Evolutionary conservation across 257 asterid genomes (phyloP).

Genomic region (Euphrasia confusa): DNA sequence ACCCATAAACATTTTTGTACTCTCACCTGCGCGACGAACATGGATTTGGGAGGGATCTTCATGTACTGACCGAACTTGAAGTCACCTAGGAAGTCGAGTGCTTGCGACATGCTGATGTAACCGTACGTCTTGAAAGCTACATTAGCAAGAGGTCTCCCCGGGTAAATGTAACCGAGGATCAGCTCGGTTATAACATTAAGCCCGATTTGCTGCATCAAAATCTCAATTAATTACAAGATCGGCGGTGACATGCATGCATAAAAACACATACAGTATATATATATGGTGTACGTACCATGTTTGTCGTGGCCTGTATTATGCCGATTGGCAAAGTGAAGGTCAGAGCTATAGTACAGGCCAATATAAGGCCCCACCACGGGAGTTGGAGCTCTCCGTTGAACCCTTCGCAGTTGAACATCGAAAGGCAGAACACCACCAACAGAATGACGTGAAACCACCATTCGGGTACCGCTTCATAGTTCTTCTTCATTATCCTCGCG

Average conservation of each 20-base stretch:
- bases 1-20: no score
- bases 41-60: slow-evolving; percentile 83
- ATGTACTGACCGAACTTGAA: slow-evolving; percentile 78
- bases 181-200: slow-evolving; percentile 64
- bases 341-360: slow-evolving; percentile 49
- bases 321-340: slow-evolving; percentile 71
- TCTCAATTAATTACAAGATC: not conserved
- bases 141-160: slow-evolving; percentile 72
- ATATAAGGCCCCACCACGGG: slow-evolving; percentile 79
- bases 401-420: slow-evolving; percentile 48
- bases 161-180: slow-evolving; percentile 58
- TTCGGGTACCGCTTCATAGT: slow-evolving; percentile 48
- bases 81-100: slow-evolving; percentile 48
- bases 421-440: slow-evolving; percentile 29
- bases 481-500: slow-evolving; percentile 55
- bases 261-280: no score
- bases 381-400: slow-evolving; percentile 56
- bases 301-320: slow-evolving; percentile 64
- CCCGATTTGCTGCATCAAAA: slow-evolving; percentile 50
- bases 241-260: not conserved
- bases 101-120: slow-evolving; percentile 71
- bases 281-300: slow-evolving; percentile 3
- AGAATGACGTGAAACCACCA: slow-evolving; percentile 65
- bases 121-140: slow-evolving; percentile 77
- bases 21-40: slow-evolving; percentile 59